Evolutionary conservation across 768 basidiomycete species (phyloP).

Genomic region (Suillus plorans): DNA sequence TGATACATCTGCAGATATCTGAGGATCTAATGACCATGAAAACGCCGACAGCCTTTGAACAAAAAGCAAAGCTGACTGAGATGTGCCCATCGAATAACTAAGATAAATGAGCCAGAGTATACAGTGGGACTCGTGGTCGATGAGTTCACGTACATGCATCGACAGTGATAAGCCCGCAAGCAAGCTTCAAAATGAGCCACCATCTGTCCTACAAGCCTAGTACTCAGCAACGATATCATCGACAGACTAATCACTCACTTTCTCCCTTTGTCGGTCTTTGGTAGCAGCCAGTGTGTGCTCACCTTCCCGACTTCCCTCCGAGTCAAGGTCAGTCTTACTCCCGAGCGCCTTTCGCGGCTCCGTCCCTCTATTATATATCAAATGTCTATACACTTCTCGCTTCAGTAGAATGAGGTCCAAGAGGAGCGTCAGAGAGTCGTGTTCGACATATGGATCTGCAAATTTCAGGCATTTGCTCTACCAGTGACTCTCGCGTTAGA

Average conservation of each 20-base stretch:
- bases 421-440: constrained; percentile 69
- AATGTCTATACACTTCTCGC: constrained; percentile 76
- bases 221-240: constrained; percentile 4
- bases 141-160: constrained; percentile 64
- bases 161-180: constrained; percentile 54
- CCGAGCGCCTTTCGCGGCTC: constrained; percentile 51
- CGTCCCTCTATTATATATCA: constrained; percentile 77
- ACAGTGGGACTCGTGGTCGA: constrained; percentile 6
- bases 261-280: constrained; percentile 20
- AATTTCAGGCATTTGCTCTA: constrained; percentile 64
- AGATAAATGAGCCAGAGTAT: constrained; percentile 2
- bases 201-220: constrained; percentile 49
- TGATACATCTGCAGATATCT: constrained; percentile 35
- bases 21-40: constrained; percentile 35
- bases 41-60: background rate
- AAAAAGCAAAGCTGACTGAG: constrained; percentile 45
- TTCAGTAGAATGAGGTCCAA: constrained; percentile 84
- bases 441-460: constrained; percentile 87
- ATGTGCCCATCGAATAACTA: constrained; percentile 81
- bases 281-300: background rate
- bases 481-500: constrained; percentile 1
- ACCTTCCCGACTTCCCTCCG: background rate
- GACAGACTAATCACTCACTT: constrained; percentile 18
- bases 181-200: constrained; percentile 59
- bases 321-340: background rate